Evolutionary conservation across 2,329 filamentous ascomycete genomes (phyloP).

Genomic region (Penicillium griseofulvum): DNA sequence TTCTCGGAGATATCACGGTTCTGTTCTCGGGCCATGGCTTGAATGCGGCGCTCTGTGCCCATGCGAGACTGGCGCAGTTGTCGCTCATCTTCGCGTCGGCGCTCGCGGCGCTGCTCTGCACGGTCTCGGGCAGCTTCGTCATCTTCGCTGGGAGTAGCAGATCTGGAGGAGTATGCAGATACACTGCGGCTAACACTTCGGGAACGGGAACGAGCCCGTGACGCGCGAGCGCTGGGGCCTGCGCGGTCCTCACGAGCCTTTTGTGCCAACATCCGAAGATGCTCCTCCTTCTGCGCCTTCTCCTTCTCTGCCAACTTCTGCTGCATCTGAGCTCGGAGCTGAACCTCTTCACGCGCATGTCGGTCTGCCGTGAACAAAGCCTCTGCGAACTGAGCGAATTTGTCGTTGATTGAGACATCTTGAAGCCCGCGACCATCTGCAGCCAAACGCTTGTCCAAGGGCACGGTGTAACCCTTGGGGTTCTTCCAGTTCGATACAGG

Average conservation of each 20-base stretch:
- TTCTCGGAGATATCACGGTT: conserved; percentile 97
- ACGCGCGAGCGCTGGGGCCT: conserved; percentile 51
- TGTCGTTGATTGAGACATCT: conserved; percentile 96
- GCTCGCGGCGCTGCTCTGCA: conserved; percentile 73
- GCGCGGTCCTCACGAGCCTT: conserved; percentile 82
- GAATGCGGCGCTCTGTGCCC: conserved; percentile 86
- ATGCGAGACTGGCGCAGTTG: conserved; percentile 91
- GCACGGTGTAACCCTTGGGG: conserved; percentile 94
- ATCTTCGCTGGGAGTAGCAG: conserved; percentile 56
- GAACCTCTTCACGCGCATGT: conserved; percentile 92
- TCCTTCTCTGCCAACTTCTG: conserved; percentile 95
- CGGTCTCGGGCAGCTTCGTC: conserved; percentile 71
- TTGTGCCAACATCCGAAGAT: conserved; percentile 80
- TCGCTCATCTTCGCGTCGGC: conserved; percentile 76
- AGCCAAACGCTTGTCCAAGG: conserved; percentile 89
- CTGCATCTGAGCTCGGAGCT: conserved; percentile 90
- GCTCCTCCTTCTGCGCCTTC: conserved; percentile 89
- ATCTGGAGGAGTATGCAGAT: conserved; percentile 45
- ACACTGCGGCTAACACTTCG: conserved; percentile 46
- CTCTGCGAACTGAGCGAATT: conserved; percentile 94
- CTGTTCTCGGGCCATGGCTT: conserved; percentile 91
- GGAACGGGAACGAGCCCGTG: conserved; percentile 47
- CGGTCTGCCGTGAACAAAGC: conserved; percentile 91
- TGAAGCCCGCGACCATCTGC: conserved; percentile 89
- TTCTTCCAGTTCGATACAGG: conserved; percentile 99